These are phyloP conservation scores for Dimargaris xerosporica DNA, from an alignment of 192 early-diverging fungal genomes.

Conservation along the genomic window DNA sequence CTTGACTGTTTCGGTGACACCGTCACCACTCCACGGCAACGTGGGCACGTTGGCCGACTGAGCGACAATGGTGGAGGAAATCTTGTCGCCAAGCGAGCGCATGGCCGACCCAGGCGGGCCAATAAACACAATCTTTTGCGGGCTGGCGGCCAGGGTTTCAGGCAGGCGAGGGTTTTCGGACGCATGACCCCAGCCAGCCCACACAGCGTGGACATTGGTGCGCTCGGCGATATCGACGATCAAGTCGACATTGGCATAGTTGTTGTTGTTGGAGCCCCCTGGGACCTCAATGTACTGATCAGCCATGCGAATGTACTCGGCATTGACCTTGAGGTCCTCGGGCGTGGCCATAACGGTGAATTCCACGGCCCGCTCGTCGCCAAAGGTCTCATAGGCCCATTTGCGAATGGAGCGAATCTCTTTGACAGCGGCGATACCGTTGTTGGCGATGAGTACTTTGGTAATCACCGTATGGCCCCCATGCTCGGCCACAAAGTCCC, in stretches of 20 bases:
- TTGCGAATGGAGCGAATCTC: slow-evolving; percentile 95
- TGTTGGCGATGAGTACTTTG: slow-evolving; percentile 96
- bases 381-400: slow-evolving; percentile 98
- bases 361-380: slow-evolving; percentile 85
- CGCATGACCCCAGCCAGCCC: slow-evolving; percentile 99
- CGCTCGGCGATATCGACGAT: slow-evolving; percentile 97
- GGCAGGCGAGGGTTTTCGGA: slow-evolving; percentile 95
- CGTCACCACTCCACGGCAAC: slow-evolving; percentile 87
- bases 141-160: slow-evolving; percentile 70
- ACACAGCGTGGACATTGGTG: slow-evolving; percentile 86
- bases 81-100: slow-evolving; percentile 98
- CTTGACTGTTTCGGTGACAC: slow-evolving; percentile 51
- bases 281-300: slow-evolving; percentile 98
- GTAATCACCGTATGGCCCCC: slow-evolving; percentile 80
- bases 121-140: slow-evolving; percentile 81
- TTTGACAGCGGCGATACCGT: slow-evolving; percentile 98
- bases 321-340: slow-evolving; percentile 92
- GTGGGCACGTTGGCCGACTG: slow-evolving; percentile 94
- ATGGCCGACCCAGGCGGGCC: slow-evolving; percentile 93
- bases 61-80: slow-evolving; percentile 97
- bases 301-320: slow-evolving; percentile 98
- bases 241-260: slow-evolving; percentile 96
- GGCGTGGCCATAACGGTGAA: slow-evolving; percentile 98
- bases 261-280: slow-evolving; percentile 95
- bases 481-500: slow-evolving; percentile 57